Conservation (phyloP, 2,329 filamentous ascomycete genomes). For the Botrytis fabae region DNA sequence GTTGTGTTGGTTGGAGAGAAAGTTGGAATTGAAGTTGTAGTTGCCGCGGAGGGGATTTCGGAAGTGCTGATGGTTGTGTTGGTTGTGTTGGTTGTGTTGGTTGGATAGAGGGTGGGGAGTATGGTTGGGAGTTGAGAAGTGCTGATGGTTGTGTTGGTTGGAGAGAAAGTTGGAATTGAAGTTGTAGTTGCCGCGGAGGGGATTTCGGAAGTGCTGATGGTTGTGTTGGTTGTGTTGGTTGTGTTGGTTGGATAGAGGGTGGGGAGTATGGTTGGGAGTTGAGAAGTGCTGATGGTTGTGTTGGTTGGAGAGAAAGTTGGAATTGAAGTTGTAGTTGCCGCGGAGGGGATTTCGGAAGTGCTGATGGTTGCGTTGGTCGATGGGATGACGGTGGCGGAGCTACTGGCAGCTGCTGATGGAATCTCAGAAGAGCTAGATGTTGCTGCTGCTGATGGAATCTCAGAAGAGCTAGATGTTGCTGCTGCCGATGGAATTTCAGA, state of each 20-base stretch:
- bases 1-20: too few species aligned
- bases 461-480: neutral
- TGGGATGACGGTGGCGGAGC: neutral
- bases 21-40: too few species aligned
- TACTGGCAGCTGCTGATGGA: neutral
- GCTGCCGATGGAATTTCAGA: neutral
- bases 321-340: neutral
- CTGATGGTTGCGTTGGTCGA: neutral
- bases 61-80: too few species aligned
- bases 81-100: too few species aligned
- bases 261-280: too few species aligned
- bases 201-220: too few species aligned
- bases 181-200: neutral
- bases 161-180: neutral
- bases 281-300: too few species aligned
- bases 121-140: too few species aligned
- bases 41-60: too few species aligned
- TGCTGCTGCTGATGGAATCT: neutral
- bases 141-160: too few species aligned
- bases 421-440: neutral
- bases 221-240: too few species aligned
- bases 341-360: neutral
- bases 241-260: neutral
- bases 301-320: neutral
- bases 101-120: neutral